These are phyloP conservation scores for Gossypium rotundifolium DNA, from an alignment of 345 rosid genomes.

Conservation along the genomic window DNA sequence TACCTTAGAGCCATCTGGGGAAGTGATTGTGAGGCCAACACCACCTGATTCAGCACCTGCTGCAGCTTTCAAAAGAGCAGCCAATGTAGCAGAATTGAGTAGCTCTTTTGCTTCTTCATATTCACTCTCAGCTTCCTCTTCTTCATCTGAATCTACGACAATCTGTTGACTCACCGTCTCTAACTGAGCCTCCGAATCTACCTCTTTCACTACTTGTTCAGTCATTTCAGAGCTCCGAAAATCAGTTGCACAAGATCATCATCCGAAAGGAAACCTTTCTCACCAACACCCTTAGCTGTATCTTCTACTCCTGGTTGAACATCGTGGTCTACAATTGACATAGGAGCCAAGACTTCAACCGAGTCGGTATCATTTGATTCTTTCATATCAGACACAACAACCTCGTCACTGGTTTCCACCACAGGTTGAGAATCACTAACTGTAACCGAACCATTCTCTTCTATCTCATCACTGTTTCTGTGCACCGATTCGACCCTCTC, in stretches of 20 bases:
- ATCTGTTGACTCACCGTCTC: slow-evolving; percentile 12
- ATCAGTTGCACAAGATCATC: slow-evolving; percentile 25
- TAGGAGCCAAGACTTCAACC: neutral
- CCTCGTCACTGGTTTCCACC: neutral
- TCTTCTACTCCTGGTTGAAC: slow-evolving; percentile 11
- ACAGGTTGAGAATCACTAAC: slow-evolving; percentile 4
- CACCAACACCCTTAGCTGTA: neutral
- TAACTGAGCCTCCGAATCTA: slow-evolving; percentile 10
- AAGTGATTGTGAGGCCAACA: slow-evolving; percentile 11
- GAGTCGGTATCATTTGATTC: neutral
- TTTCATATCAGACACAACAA: neutral
- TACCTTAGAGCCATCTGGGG: slow-evolving; percentile 17
- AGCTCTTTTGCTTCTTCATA: slow-evolving; percentile 21
- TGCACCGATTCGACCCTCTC: neutral
- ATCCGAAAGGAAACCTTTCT: slow-evolving; percentile 21
- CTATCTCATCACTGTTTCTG: neutral
- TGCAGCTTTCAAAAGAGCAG: slow-evolving; percentile 30
- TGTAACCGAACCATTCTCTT: slow-evolving; percentile 1
- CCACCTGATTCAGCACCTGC: slow-evolving; percentile 20
- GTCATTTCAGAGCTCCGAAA: slow-evolving; percentile 20
- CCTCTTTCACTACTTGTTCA: slow-evolving; percentile 10
- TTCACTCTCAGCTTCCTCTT: slow-evolving; percentile 9
- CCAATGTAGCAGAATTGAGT: slow-evolving; percentile 29
- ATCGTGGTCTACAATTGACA: neutral
- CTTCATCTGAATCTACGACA: slow-evolving; percentile 13